Conservation (phyloP, 2,329 filamentous ascomycete species). For the Botrytis byssoidea region DNA sequence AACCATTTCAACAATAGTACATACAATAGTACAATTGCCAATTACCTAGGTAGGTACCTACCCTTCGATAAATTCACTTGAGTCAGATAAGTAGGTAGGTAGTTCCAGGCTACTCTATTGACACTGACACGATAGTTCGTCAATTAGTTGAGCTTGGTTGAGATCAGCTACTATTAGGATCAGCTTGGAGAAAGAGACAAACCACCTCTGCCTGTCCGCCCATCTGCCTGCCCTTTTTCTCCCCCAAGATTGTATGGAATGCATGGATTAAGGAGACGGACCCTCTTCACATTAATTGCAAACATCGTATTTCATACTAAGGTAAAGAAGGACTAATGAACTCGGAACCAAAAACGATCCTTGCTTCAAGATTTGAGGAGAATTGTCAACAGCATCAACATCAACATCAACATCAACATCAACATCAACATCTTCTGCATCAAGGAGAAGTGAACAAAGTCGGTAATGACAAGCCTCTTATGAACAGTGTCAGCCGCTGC, state of each 20-base stretch:
- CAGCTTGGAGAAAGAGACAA: neutral
- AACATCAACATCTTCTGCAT: neutral
- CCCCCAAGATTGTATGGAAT: neutral
- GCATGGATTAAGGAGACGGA: neutral
- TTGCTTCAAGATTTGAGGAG: neutral
- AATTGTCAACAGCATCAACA: neutral
- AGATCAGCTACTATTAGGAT: neutral
- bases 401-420: neutral
- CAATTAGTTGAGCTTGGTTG: neutral
- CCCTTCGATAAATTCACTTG: neutral
- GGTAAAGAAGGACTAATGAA: slow-evolving; percentile 3
- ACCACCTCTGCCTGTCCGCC: neutral
- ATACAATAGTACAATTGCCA: neutral
- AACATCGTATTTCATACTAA: neutral
- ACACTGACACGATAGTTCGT: neutral
- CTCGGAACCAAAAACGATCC: slow-evolving; percentile 1
- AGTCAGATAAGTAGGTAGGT: neutral
- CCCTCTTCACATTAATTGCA: neutral
- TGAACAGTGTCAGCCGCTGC: neutral
- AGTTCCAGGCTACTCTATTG: neutral
- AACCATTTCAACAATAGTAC: neutral
- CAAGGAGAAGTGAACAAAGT: neutral
- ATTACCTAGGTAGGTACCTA: neutral
- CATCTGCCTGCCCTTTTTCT: neutral
- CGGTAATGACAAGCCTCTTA: neutral